Base-by-base conservation (phyloP, 208 protist species). In the Porcisia hertigi region DNA sequence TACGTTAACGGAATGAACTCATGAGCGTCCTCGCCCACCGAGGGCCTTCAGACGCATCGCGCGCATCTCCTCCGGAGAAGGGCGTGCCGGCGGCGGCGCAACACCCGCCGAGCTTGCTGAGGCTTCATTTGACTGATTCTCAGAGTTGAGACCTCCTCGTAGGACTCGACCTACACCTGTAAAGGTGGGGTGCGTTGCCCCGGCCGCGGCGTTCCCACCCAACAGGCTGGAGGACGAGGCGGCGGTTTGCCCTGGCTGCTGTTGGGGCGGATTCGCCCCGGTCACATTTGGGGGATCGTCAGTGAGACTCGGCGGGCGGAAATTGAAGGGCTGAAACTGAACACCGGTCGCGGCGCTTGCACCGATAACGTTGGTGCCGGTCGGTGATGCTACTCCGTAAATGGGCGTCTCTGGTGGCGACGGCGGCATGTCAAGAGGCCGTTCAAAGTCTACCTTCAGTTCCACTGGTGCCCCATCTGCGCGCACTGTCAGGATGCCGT, bases 401-500 rank as follows among this genome's bases (percentile, higher is more conserved):
- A 77, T 54, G 23, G 81, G 76, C 3, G 75, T 73, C 54, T 88
- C 73, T 6, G 76, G 75, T 5, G 91, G 92, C 3, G 88, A 93
- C 11, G 87, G 85, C 11, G 92, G 93, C 93, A 97, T 96, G 79
- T 98, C 96, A 3, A 96, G 80, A 8, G 97, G 96, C 8, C 94
- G 82, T 52, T 95, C 95, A 85, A 99, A 98, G 59, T 98, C 97
- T 7, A 98, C 94, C 66, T 98, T 97, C 59, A 99, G 73, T 81
- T 98, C 96, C 30, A 93, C 94, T 36, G 90, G 87, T 59, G 84
- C 74, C 12, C 83, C 82, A 45, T 95, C 89, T 0, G 89, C 88
- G 66, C 98, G 94, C n/a, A 98, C 93, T 57, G 97, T 98, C 34
- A 89, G 88, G 16, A 98, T 91, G 12, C 95, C 98, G 41, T 95